Evolutionary conservation across 1,284 basidiomycete genomes (phyloP), one percentile per base, ranked within the genome.

Genomic region (Rhodotorula sp.): DNA sequence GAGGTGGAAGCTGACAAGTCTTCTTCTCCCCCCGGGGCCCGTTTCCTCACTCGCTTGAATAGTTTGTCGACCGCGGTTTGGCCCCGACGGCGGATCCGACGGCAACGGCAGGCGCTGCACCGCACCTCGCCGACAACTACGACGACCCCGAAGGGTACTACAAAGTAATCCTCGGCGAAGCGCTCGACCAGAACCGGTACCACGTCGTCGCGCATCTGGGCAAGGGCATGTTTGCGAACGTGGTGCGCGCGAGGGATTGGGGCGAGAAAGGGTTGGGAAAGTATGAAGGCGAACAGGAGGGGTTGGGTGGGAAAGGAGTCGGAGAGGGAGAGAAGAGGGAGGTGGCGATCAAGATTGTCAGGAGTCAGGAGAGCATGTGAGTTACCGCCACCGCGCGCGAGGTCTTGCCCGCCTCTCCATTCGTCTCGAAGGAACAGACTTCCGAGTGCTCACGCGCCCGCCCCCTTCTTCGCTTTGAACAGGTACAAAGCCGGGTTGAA

Each of bases 151-250:
- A 99, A 80, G 96, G 96, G 0, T 99, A 99, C 80, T 98, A 99
- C 80, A 88, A 89, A 71, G 87, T 96, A 72, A 94, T 95, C 61
- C 86, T 98, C 8, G 96, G 95, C 60, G 96, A 99, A 81, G 87
- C 95, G 68, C 84, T 97, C n/a, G 92, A 96, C 77, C 87, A 88
- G 54, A 94, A 93, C 3, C 86, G 90, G 57, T 99, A 98, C 80
- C 93, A 97, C 79, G 92, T 99, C 18, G 95, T 91, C 75, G 93
- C 93, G 45, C 92, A 88, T 60, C 84, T 99, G 18, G 96, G 96
- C 46, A 95, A 95, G 80, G 96, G 96, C 69, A 99, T 99, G 94
- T 99, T 99, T 81, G 93, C 93, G 55, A 93, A 91, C 61, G 96
- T 99, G 53, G 94, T 98, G 30, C 87, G 91, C 59, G 95, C 95